These are phyloP conservation scores for Rhodotorula sphaerocarpa DNA, from an alignment of 768 basidiomycete species.

Conservation along the genomic window DNA sequence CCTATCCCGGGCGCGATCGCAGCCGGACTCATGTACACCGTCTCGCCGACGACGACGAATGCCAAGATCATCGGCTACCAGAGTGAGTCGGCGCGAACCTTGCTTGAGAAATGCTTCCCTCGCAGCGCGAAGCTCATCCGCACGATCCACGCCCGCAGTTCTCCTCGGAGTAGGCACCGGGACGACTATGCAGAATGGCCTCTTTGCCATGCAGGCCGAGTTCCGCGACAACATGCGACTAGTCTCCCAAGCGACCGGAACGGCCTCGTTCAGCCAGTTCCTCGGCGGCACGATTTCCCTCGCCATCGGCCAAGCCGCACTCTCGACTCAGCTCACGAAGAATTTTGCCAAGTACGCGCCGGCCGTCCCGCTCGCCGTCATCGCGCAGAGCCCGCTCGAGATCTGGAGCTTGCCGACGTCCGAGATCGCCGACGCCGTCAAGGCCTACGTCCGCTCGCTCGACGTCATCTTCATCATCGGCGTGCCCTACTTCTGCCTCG, in stretches of 20 bases:
- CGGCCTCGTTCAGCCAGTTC: constrained; percentile 29
- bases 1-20: constrained; percentile 43
- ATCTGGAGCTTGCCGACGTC: constrained; percentile 40
- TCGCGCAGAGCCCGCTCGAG: constrained; percentile 32
- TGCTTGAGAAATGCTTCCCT: not conserved
- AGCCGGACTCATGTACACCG: constrained; percentile 42
- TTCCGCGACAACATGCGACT: constrained; percentile 36
- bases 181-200: constrained; percentile 8
- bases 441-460: constrained; percentile 33
- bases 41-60: constrained; percentile 20
- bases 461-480: constrained; percentile 24
- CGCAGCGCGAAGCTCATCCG: not conserved
- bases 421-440: constrained; percentile 21
- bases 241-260: constrained; percentile 40
- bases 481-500: constrained; percentile 37
- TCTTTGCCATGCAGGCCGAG: constrained; percentile 39
- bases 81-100: constrained; percentile 14
- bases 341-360: constrained; percentile 41
- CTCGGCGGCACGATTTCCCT: constrained; percentile 42
- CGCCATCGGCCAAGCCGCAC: constrained; percentile 43
- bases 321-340: constrained; percentile 42
- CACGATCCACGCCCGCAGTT: not conserved
- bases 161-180: constrained; percentile 1
- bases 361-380: constrained; percentile 34
- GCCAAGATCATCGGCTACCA: constrained; percentile 42